Evolutionary conservation across 768 basidiomycete genomes (phyloP), one percentile per base, ranked within the genome.

Genomic region (Pisolithus marmoratus): DNA sequence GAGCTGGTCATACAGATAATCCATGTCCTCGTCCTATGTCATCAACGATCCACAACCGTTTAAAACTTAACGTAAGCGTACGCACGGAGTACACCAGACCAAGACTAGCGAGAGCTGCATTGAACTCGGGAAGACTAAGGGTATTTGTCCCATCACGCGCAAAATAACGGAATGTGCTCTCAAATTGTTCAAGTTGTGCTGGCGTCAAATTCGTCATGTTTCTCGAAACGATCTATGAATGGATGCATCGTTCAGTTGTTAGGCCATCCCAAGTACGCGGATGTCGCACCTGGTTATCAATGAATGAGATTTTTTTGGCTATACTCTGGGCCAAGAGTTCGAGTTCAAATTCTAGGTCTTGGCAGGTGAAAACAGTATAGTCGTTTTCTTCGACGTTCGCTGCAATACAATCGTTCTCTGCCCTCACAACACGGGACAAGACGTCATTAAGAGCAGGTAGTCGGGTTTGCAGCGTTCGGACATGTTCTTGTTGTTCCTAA

Each of bases 361-460:
- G 87, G 56, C 77, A 83, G 4, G 89, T 90, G 62, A 94, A 87
- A 2, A 95, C 82, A 0, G 93, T 95, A 65, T 94, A 90, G 64
- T 98, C 95, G 63, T 96, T 97, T 68, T 96, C 94, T 62, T 98
- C 95, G 6, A 97, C 87, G 54, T 98, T 96, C 9, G 94, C 94
- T 7, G 82, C 81, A 4, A 70, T 70, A 68, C 94, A 96, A 49
- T 86, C 87, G 1, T 76, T 74, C 59, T 97, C 91, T 1, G 84
- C 85, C 0, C 66, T 72, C 0, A 72, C 73, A 9, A 95, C 83
- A 14, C 74, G 63, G 12, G 67, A 69, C 29, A 91, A 66, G 0
- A 75, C 70, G 9, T 83, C 78, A 6, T 82, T 75, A 29, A 97
- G 73, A 0, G 76, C 70, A 1, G 87, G 82, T 60, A 95, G 73